Base-by-base conservation (phyloP, 1,284 basidiomycete genomes). In the Irpex sp. region DNA sequence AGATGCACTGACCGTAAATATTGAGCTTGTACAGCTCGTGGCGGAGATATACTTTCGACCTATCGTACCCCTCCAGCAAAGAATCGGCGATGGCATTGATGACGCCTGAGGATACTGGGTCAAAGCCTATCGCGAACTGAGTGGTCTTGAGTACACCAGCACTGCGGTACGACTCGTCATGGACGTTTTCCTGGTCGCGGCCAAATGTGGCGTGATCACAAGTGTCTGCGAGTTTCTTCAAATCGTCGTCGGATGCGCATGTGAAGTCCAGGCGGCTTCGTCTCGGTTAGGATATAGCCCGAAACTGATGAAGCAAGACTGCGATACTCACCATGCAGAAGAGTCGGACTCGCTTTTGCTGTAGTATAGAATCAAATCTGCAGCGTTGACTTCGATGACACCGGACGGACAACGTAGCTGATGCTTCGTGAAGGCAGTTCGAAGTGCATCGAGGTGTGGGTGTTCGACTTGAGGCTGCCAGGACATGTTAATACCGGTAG, bases 11-110 rank as follows among this genome's bases (percentile, higher is more conserved):
- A 73, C 72, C 69, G 53, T 74, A 74, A 8, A 73, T 67, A 61
- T 74, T 75, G 33, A 74, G 66, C 60, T 73, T 72, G 61, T 72
- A 70, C 3, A 71, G 63, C 57, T 73, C 71, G 4, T 66, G 67
- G 5, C 61, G 31, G 31, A 75, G 57, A 8, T 61, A 13, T 17
- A n/a, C 35, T 11, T 50, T 37, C 11, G 51, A 33, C 8, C 58
- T 53, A 6, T 66, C 63, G 11, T 63, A 37, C 19, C 69, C 67
- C 33, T 65, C 65, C 11, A 70, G 59, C 4, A 73, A 60, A 1
- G 61, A 53, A 21, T 59, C 61, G 31, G 64, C 61, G 5, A 70
- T 51, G n/a, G 39, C 43, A 7, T 65, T 61, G 0, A 69, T 19
- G 5, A 73, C 54, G 2, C 63, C 68, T 1, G 37, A 46, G 1